phyloP scores from a whole-genome alignment of 2,329 filamentous ascomycete species.

The Neodidymelliopsis sp. region DNA sequence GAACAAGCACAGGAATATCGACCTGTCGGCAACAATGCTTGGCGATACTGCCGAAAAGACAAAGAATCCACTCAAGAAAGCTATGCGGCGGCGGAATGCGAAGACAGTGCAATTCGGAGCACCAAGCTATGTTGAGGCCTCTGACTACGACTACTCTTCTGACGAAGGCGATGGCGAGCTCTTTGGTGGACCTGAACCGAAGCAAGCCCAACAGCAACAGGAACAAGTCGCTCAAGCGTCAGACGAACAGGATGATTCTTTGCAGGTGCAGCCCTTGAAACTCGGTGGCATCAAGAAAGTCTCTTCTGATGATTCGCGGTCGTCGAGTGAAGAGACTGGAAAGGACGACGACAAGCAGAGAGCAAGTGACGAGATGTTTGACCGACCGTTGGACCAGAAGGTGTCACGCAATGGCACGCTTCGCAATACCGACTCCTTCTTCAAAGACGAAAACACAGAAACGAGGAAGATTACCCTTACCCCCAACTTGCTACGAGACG shows the following conservation, averaged over 20 bases:
- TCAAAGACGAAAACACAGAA: conserved; percentile 93
- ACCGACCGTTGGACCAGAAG: conserved; percentile 52
- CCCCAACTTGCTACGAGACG: conserved; percentile 88
- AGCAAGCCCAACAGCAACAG: conserved; percentile 33
- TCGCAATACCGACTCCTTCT: conserved; percentile 94
- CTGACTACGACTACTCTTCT: conserved; percentile 83
- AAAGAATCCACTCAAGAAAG: conserved; percentile 82
- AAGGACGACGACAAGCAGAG: conserved; percentile 55
- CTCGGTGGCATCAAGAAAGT: conserved; percentile 45
- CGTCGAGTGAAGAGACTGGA: conserved; percentile 47
- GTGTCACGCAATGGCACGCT: conserved; percentile 82
- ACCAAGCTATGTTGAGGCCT: conserved; percentile 87
- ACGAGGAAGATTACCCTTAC: conserved; percentile 98
- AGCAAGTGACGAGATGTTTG: conserved; percentile 73
- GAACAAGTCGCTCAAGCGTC: conserved; percentile 32
- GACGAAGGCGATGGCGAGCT: conserved; percentile 69
- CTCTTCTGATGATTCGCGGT: conserved; percentile 33
- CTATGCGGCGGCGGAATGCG: conserved; percentile 79
- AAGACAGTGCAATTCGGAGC: conserved; percentile 88
- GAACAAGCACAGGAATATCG: conserved; percentile 98
- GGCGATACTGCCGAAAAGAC: conserved; percentile 79
- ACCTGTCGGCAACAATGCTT: conserved; percentile 77
- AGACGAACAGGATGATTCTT: conserved; percentile 52
- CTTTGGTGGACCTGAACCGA: conserved; percentile 47
- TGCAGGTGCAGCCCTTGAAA: conserved; percentile 50